Evolutionary conservation across 1,284 basidiomycete species (phyloP), one percentile per base, ranked within the genome.

Genomic region (Cutaneotrichosporon cavernicola): DNA sequence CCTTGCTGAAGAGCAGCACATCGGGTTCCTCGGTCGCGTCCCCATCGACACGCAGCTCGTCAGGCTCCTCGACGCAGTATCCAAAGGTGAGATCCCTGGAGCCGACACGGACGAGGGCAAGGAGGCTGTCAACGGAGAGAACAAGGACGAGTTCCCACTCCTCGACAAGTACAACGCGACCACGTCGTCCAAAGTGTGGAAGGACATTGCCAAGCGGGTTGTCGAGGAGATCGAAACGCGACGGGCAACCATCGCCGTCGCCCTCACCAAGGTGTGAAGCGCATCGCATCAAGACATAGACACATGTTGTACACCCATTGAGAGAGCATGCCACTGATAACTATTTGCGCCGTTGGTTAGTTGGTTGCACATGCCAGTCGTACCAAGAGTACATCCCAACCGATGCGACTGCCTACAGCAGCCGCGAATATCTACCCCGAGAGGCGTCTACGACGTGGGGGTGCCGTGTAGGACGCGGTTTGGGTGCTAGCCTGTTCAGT

Each of bases 1-100:
- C 72, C 88, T 95, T 87, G 92, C 93, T 0, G 81, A 84, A 67
- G 84, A 85, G 52, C 91, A 95, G 77, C 85, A 83, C 8, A 75
- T 97, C 31, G 80, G 78, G 53, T 97, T 97, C 78, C 82, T 99
- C 62, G 97, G 97, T 2, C 86, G 90, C 56, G 85, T 99, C 36
- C 97, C 97, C 2, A 90, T 99, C 59, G 97, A 99, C 82, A 90
- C 91, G 0, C 91, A 91, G 70, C 85, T 99, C 31, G 94, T 97
- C 56, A 87, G 86, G 30, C 80, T 98, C 56, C 81, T 99, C 71
- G 96, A 99, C 75, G 90, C 88, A 26, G 89, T 80, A 0, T 73
- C 71, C 26, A 80, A 81, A 65, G 80, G 80, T 6, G 76, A 79
- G 34, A 32, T 84, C 0, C 80, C 71, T 1, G 76, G 69, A n/a